Conservation (phyloP, 2,329 filamentous ascomycete species). For the Anthostomella pinea region DNA sequence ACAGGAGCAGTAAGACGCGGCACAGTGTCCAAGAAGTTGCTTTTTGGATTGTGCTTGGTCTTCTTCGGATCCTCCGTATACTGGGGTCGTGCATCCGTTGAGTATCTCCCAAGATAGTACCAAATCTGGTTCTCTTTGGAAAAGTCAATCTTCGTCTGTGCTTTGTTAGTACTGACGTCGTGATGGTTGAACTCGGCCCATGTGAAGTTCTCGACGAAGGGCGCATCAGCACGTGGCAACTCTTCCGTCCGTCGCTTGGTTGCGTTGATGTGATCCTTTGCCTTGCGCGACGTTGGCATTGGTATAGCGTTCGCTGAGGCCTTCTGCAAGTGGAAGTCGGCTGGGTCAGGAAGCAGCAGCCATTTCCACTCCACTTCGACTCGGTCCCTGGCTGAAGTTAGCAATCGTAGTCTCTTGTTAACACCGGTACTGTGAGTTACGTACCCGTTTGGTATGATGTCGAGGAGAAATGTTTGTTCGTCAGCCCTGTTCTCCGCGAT, state of each 20-base stretch:
- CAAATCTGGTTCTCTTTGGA: constrained; percentile 73
- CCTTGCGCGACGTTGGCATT: constrained; percentile 62
- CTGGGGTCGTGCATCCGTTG: constrained; percentile 86
- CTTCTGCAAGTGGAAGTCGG: constrained; percentile 70
- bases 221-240: constrained; percentile 62
- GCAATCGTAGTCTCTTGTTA: constrained; percentile 21
- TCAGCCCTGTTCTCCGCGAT: constrained; percentile 77
- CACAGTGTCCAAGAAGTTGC: constrained; percentile 71
- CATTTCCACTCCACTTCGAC: constrained; percentile 84
- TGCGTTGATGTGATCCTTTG: constrained; percentile 65
- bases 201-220: constrained; percentile 64
- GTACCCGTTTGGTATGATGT: constrained; percentile 81
- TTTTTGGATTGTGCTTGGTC: constrained; percentile 62
- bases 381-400: constrained; percentile 58
- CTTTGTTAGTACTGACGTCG: constrained; percentile 53
- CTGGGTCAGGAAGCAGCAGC: constrained; percentile 68
- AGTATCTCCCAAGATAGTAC: constrained; percentile 82
- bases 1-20: constrained; percentile 30
- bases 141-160: constrained; percentile 69
- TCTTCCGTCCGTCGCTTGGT: constrained; percentile 59
- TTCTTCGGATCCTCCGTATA: constrained; percentile 74
- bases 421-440: constrained; percentile 8
- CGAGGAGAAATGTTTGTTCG: constrained; percentile 74
- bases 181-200: constrained; percentile 78
- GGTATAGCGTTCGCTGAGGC: constrained; percentile 71